These are phyloP conservation scores for Citrus unshiu DNA, from an alignment of 345 rosid species.

Conservation along the genomic window DNA sequence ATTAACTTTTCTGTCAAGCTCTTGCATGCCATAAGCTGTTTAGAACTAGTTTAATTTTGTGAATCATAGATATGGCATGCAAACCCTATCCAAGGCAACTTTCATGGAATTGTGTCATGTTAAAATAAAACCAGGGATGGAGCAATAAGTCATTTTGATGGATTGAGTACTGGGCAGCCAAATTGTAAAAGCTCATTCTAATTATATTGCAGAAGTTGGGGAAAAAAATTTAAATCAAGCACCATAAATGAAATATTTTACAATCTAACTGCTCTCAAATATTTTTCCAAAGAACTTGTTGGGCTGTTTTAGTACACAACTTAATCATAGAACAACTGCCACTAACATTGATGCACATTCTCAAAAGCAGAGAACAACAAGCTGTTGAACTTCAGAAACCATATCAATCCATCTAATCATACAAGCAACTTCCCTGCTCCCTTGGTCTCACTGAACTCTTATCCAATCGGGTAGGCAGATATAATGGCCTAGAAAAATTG, in stretches of 20 bases:
- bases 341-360: conserved; percentile 10
- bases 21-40: neutral
- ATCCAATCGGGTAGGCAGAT: conserved; percentile 37
- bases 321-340: conserved; percentile 3
- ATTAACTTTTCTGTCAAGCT: neutral
- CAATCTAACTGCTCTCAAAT: conserved; percentile 7
- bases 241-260: neutral
- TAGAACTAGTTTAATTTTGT: neutral
- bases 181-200: neutral
- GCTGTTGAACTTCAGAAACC: conserved; percentile 40
- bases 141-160: neutral
- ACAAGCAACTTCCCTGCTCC: conserved; percentile 11
- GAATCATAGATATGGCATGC: neutral
- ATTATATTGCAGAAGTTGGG: neutral
- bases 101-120: neutral
- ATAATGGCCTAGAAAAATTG: conserved; percentile 48
- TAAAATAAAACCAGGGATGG: neutral
- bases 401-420: conserved; percentile 20
- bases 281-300: neutral
- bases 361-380: conserved; percentile 44
- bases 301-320: neutral
- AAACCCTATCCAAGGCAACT: neutral
- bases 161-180: neutral
- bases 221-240: neutral
- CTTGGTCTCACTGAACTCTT: conserved; percentile 22